Base-by-base conservation (phyloP, 768 basidiomycete genomes). In the Termitomyces sp. region DNA sequence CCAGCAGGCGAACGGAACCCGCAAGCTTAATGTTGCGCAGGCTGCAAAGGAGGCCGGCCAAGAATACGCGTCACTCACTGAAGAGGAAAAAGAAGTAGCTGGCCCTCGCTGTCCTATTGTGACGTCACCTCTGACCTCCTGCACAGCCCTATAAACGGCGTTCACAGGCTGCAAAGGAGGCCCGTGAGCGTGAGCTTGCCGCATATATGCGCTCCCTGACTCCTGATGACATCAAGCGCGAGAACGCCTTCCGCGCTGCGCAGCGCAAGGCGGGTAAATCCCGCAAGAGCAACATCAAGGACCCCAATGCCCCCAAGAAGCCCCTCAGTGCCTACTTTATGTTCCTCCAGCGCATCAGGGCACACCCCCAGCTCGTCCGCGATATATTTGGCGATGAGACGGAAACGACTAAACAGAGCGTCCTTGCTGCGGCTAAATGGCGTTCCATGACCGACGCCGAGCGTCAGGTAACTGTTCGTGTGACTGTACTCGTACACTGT, bases 241-340 rank as follows among this genome's bases (percentile, higher is more conserved):
- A 97, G 81, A 97, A 97, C 70, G 80, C 77, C 7, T 97, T 88
- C 74, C 87, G 94, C 42, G 86, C 94, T 41, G 92, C 92, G 31
- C 94, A 96, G 73, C 86, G 94, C 59, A 93, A 92, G 73, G 89
- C 91, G 16, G 94, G 94, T 61, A 94, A 93, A 72, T 94, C 90
- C 39, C 81, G 92, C 61, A 92, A 89, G 81, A 88, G 88, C 63
- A 97, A 97, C 70, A 90, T 97, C 73, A 96, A 95, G 76, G 94
- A 97, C 69, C 94, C 94, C 34, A 96, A 97, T 68, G 94, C 93
- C 8, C 94, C 94, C 3, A 95, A 94, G 84, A 96, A 96, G 68
- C 94, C 94, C 6, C 82, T 96, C 45, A 88, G 86, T 68, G 93
- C 94, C 0, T 97, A 96, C 67, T 96, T 97, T 63, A 90, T 95